Evolutionary conservation across 2,329 filamentous ascomycete species (phyloP).

Genomic region (Talaromyces islandicus): DNA sequence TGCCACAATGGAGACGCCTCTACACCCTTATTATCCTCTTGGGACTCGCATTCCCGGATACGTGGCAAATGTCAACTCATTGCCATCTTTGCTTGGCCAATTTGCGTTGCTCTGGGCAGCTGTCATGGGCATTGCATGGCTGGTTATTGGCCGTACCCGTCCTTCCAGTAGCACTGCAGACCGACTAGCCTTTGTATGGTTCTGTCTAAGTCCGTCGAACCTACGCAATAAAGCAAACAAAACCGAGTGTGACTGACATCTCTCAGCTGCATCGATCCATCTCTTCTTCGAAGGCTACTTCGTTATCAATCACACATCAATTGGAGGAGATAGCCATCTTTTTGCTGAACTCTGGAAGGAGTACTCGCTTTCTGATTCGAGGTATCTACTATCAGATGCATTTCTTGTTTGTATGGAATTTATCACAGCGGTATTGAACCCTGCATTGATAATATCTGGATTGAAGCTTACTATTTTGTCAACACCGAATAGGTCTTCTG

Average conservation of each 20-base stretch:
- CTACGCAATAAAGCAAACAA: no score
- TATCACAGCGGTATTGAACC: constrained; percentile 50
- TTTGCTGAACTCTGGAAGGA: constrained; percentile 91
- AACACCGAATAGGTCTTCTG: constrained; percentile 37
- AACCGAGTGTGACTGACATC: not conserved
- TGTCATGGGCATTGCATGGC: constrained; percentile 50
- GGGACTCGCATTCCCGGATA: constrained; percentile 53
- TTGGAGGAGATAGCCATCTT: constrained; percentile 37
- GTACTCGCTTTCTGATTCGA: constrained; percentile 78
- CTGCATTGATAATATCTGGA: not conserved
- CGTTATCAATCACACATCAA: constrained; percentile 51
- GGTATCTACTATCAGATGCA: constrained; percentile 73
- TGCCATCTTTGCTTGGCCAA: constrained; percentile 49
- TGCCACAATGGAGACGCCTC: not conserved
- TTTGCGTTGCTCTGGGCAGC: constrained; percentile 51
- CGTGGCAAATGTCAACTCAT: constrained; percentile 54
- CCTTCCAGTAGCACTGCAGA: constrained; percentile 48
- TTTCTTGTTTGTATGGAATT: constrained; percentile 82
- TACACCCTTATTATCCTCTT: constrained; percentile 63
- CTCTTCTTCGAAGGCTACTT: constrained; percentile 73
- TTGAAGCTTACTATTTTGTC: not conserved
- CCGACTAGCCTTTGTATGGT: constrained; percentile 59
- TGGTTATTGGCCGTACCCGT: constrained; percentile 45
- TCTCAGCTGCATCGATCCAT: constrained; percentile 45
- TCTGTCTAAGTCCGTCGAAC: constrained; percentile 54